Evolutionary conservation across 208 protist genomes (phyloP).

Genomic region (Porcisia deanei): DNA sequence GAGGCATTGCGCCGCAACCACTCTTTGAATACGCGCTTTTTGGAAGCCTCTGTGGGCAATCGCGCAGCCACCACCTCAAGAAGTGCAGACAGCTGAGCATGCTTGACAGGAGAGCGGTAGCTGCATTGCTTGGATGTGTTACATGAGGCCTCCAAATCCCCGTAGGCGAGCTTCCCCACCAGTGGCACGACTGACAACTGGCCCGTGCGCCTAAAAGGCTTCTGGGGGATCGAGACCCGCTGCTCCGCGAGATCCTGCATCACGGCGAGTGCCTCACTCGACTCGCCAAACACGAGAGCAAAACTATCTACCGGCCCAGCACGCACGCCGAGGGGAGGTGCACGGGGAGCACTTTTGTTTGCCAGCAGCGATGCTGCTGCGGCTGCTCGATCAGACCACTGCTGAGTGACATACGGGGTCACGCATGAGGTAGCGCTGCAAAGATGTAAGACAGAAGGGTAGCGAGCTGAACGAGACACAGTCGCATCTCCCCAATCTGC

Average conservation of each 20-base stretch:
- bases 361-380: neutral
- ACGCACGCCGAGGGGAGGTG: neutral
- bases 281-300: conserved; percentile 18
- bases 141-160: conserved; percentile 7
- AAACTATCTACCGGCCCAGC: conserved; percentile 11
- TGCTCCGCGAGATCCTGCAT: conserved; percentile 20
- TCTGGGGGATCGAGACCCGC: neutral
- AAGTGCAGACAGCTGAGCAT: neutral
- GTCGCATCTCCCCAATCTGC: neutral
- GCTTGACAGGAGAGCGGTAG: neutral
- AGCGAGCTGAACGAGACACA: neutral
- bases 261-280: neutral
- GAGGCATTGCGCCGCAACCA: conserved; percentile 5
- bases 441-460: conserved; percentile 16
- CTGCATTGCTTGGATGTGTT: conserved; percentile 1
- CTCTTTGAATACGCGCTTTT: conserved; percentile 5
- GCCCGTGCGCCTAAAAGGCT: no score
- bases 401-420: conserved; percentile 19
- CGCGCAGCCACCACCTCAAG: conserved; percentile 2
- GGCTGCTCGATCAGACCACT: conserved; percentile 26
- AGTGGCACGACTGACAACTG: neutral
- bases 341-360: neutral
- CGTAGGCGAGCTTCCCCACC: neutral
- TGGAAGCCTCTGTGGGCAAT: conserved; percentile 5
- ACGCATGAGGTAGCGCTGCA: conserved; percentile 23